Conservation (phyloP, 1,139 yeast species). For the Hyphopichia fennica region DNA sequence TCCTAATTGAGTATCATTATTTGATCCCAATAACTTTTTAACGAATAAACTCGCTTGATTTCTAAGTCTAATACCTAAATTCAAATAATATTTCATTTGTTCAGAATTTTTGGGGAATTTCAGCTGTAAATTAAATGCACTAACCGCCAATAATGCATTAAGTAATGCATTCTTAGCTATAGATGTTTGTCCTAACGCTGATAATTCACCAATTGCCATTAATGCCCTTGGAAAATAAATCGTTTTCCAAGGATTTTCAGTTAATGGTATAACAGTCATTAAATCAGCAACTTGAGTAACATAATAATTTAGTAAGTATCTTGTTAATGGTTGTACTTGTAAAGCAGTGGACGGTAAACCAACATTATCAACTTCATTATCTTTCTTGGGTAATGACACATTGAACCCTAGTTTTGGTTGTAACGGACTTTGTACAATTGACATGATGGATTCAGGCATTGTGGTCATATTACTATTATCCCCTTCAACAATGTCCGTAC, state of each 20-base stretch:
- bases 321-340: slow-evolving; percentile 62
- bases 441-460: slow-evolving; percentile 49
- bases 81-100: slow-evolving; percentile 68
- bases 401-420: slow-evolving; percentile 46
- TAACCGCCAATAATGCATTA: slow-evolving; percentile 78
- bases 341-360: slow-evolving; percentile 63
- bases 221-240: slow-evolving; percentile 81
- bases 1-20: slow-evolving; percentile 34
- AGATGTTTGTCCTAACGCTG: slow-evolving; percentile 72
- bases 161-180: slow-evolving; percentile 75
- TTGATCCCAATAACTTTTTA: slow-evolving; percentile 43
- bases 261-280: slow-evolving; percentile 83
- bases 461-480: slow-evolving; percentile 33
- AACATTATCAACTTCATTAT: slow-evolving; percentile 6
- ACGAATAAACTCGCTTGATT: slow-evolving; percentile 74
- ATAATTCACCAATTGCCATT: slow-evolving; percentile 77
- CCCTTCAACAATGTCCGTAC: slow-evolving; percentile 40
- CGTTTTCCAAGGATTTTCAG: slow-evolving; percentile 85
- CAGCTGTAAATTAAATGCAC: slow-evolving; percentile 78
- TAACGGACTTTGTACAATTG: slow-evolving; percentile 44
- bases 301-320: slow-evolving; percentile 73
- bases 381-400: slow-evolving; percentile 22
- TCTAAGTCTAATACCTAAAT: slow-evolving; percentile 71
- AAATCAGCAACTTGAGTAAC: slow-evolving; percentile 79
- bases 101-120: slow-evolving; percentile 61